These are phyloP conservation scores for Orobanche coerulescens DNA, from an alignment of 257 asterid genomes.

Conservation along the genomic window DNA sequence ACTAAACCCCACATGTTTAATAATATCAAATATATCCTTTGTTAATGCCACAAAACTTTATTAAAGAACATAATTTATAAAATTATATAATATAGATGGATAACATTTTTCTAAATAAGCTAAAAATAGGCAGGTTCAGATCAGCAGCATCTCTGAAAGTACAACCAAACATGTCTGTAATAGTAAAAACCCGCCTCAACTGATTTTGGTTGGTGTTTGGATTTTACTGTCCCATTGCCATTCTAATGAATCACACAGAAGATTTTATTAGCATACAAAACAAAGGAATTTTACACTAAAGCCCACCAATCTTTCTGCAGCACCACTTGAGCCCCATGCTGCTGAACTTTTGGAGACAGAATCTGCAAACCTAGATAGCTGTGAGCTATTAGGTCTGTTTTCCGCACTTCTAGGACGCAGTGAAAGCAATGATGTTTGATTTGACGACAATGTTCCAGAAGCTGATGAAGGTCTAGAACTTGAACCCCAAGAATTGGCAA, in stretches of 20 bases:
- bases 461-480: constrained; percentile 94
- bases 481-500: constrained; percentile 63
- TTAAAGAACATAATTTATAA: too few species aligned
- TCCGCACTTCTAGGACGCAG: constrained; percentile 95
- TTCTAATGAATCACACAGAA: not conserved
- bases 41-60: too few species aligned
- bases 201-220: not conserved
- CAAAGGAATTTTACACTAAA: constrained; percentile 4
- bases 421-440: constrained; percentile 54
- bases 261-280: not conserved
- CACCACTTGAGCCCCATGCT: constrained; percentile 49
- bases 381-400: constrained; percentile 86
- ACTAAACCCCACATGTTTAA: not conserved
- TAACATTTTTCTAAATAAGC: not conserved
- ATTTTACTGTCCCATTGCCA: not conserved
- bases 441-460: constrained; percentile 76
- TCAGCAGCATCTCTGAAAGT: not conserved
- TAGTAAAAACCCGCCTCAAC: not conserved
- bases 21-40: not conserved
- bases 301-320: constrained; percentile 74
- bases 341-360: constrained; percentile 47
- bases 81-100: not conserved
- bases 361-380: constrained; percentile 85
- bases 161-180: not conserved
- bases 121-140: not conserved